A percentile compares a stretch with the other conserved stretches of the same genome.
phyloP scores from a whole-genome alignment of 495 filamentous ascomycete genomes.

The Corynascus novoguineensis region DNA sequence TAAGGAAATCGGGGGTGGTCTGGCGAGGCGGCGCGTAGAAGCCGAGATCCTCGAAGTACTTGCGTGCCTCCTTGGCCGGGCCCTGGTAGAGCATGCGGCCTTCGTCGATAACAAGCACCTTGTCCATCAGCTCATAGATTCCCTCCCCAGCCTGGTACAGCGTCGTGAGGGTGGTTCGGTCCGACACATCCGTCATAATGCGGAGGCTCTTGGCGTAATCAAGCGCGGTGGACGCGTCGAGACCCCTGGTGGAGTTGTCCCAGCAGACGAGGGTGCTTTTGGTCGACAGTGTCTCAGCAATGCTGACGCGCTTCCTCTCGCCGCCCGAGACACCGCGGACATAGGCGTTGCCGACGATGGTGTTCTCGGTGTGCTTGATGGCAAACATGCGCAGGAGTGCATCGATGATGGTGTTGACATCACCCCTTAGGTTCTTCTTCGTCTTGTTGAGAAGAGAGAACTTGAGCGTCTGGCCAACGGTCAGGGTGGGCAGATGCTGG shows the following conservation, averaged over 20 bases:
- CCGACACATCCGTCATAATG: conserved; percentile 77
- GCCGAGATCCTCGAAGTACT: conserved; percentile 59
- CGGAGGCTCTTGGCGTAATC: conserved; percentile 73
- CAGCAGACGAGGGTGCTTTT: conserved; percentile 49
- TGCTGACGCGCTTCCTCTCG: conserved; percentile 52
- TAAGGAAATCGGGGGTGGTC: conserved; percentile 67
- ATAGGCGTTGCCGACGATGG: conserved; percentile 78
- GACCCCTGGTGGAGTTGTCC: conserved; percentile 74
- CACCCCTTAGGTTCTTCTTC: conserved; percentile 60
- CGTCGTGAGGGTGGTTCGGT: conserved; percentile 76
- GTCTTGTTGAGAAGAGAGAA: conserved; percentile 82
- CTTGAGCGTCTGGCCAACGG: conserved; percentile 73
- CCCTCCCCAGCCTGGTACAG: conserved; percentile 80
- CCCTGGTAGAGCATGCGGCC: conserved; percentile 68
- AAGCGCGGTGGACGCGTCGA: conserved; percentile 73
- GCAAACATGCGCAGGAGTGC: conserved; percentile 74
- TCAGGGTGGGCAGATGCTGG: conserved; percentile 69
- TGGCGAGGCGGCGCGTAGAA: conserved; percentile 51
- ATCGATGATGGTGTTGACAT: conserved; percentile 62
- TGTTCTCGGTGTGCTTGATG: conserved; percentile 71
- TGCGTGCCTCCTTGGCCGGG: conserved; percentile 48
- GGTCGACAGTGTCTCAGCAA: conserved; percentile 46
- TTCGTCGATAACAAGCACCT: conserved; percentile 59
- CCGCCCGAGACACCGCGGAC: conserved; percentile 66
- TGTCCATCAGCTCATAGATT: conserved; percentile 77